Evolutionary conservation across 495 filamentous ascomycete species (phyloP).

Genomic region (Penicillium flavigenum): DNA sequence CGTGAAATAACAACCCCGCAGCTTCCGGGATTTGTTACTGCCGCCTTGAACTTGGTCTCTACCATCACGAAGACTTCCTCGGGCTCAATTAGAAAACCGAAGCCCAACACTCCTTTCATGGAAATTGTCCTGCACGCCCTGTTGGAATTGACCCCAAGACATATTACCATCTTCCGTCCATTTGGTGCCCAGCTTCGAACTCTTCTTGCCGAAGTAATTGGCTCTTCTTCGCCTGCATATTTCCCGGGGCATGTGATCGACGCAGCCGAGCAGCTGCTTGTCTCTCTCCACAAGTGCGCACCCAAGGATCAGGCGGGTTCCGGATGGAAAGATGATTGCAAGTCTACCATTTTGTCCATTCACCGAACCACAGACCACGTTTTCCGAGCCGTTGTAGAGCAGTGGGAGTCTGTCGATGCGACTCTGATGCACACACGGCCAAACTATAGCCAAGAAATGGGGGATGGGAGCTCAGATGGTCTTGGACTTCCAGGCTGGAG

Average conservation of each 20-base stretch:
- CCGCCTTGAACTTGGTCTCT: constrained; percentile 67
- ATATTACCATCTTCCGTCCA: constrained; percentile 77
- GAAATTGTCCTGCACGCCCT: constrained; percentile 65
- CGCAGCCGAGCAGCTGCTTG: constrained; percentile 57
- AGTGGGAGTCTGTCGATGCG: constrained; percentile 64
- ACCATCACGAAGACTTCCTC: constrained; percentile 34
- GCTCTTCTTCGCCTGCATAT: constrained; percentile 29
- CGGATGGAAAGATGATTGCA: constrained; percentile 70
- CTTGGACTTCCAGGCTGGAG: constrained; percentile 65
- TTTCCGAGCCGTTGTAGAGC: constrained; percentile 73
- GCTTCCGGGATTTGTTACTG: constrained; percentile 68
- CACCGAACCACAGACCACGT: constrained; percentile 71
- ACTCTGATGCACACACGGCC: constrained; percentile 25
- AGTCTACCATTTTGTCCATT: constrained; percentile 54
- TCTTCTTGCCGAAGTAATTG: constrained; percentile 51
- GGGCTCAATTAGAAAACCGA: constrained; percentile 44
- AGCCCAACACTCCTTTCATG: constrained; percentile 47
- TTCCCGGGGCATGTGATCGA: constrained; percentile 51
- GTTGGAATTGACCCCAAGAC: constrained; percentile 65
- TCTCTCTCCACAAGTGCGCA: constrained; percentile 70
- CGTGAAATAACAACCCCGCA: constrained; percentile 85
- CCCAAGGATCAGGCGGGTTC: constrained; percentile 69
- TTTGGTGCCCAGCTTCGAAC: constrained; percentile 65
- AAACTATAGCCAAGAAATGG: constrained; percentile 40
- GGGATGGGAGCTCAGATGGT: constrained; percentile 36